These are phyloP conservation scores for Maudiozyma pseudohumilis DNA, from an alignment of 805 yeast genomes.

Conservation along the genomic window DNA sequence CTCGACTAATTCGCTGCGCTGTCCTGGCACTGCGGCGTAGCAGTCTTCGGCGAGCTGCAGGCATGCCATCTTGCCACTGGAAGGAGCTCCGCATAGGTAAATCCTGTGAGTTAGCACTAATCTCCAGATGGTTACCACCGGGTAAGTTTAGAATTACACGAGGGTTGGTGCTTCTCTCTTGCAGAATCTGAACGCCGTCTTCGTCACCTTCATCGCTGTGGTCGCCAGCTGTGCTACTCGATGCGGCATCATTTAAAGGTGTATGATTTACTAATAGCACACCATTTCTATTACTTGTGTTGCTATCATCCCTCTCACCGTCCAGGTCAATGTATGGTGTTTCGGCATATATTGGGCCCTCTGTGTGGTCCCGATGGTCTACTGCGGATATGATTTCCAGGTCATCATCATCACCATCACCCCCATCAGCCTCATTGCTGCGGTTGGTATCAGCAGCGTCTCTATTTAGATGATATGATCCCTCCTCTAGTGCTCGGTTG, in stretches of 20 bases:
- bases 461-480: neutral
- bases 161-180: constrained; percentile 21
- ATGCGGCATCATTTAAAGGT: constrained; percentile 4
- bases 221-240: neutral
- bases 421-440: neutral
- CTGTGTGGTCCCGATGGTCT: constrained; percentile 6
- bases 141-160: constrained; percentile 19
- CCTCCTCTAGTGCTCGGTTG: constrained; percentile 3
- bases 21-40: constrained; percentile 15
- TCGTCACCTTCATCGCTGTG: constrained; percentile 12
- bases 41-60: constrained; percentile 11
- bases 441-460: neutral
- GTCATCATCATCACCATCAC: constrained; percentile 13
- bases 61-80: constrained; percentile 14
- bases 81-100: constrained; percentile 23
- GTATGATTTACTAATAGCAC: neutral
- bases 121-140: constrained; percentile 19
- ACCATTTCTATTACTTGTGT: neutral
- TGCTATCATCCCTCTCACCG: constrained; percentile 7
- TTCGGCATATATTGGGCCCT: constrained; percentile 19
- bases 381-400: constrained; percentile 14
- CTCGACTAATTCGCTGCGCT: constrained; percentile 7
- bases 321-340: constrained; percentile 24
- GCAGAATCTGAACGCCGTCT: constrained; percentile 25
- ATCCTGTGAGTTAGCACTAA: constrained; percentile 16